These are phyloP conservation scores for Geotrichum carabidarum DNA, from an alignment of 1,139 yeast genomes.

Conservation along the genomic window DNA sequence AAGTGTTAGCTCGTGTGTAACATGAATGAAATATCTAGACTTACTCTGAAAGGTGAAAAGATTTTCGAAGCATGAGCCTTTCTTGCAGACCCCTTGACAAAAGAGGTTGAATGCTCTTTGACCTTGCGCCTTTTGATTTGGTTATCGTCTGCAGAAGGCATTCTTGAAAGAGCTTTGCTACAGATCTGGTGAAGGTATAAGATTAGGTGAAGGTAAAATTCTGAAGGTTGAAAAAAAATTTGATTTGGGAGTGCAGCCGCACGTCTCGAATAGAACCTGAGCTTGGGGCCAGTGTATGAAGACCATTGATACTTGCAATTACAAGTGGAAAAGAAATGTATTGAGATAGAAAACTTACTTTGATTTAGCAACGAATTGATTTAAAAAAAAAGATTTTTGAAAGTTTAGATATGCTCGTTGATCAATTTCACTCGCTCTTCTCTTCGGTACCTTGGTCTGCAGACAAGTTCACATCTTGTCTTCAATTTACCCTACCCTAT, in stretches of 20 bases:
- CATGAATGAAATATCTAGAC: conserved; percentile 21
- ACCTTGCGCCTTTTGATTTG: conserved; percentile 24
- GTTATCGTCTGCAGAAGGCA: conserved; percentile 18
- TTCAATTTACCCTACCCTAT: no score
- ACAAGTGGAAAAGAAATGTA: no score
- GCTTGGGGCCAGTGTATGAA: background rate
- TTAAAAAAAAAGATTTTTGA: no score
- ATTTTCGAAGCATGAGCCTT: conserved; percentile 23
- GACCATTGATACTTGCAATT: background rate
- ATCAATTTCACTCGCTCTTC: no score
- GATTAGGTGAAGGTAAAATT: background rate
- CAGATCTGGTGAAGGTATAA: background rate
- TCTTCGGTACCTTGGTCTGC: no score
- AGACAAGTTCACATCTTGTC: no score
- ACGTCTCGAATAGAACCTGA: background rate
- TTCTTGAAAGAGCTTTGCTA: background rate
- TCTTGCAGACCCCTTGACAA: conserved; percentile 9
- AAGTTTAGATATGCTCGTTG: no score
- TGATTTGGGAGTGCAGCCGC: conserved; percentile 5
- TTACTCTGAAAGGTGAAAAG: conserved; percentile 48
- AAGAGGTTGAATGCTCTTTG: conserved; percentile 11
- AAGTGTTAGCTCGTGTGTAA: background rate
- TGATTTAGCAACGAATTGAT: no score
- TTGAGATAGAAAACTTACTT: no score
- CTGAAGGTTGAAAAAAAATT: conserved; percentile 7